These are phyloP conservation scores for Zygosaccharomyces siamensis DNA, from an alignment of 805 yeast species.

Conservation along the genomic window DNA sequence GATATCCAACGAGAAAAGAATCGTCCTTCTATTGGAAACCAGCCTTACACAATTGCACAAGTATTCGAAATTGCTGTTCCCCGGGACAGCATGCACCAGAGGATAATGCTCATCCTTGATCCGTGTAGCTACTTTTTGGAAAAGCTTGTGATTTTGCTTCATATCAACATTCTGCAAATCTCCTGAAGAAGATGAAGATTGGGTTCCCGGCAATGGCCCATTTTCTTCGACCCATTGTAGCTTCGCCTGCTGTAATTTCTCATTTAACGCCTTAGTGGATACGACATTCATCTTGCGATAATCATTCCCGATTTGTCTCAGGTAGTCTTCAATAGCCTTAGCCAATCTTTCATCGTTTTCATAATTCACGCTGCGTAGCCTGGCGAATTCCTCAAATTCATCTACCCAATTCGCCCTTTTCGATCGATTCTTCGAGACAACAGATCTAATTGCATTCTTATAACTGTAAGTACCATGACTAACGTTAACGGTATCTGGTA, in stretches of 20 bases:
- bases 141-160: conserved; percentile 9
- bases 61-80: conserved; percentile 19
- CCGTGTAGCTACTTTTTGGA: conserved; percentile 13
- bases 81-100: conserved; percentile 21
- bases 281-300: conserved; percentile 8
- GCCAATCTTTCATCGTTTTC: background rate
- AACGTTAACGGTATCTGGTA: conserved; percentile 1
- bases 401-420: conserved; percentile 18
- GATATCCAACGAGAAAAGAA: conserved; percentile 48
- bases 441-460: conserved; percentile 7
- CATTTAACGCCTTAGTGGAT: conserved; percentile 9
- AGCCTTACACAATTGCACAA: conserved; percentile 20
- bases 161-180: conserved; percentile 3
- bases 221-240: conserved; percentile 10
- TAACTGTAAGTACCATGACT: conserved; percentile 8
- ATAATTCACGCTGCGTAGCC: conserved; percentile 11
- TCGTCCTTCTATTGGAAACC: conserved; percentile 24
- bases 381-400: conserved; percentile 17
- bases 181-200: background rate
- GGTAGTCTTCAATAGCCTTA: conserved; percentile 10
- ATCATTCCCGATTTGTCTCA: conserved; percentile 5
- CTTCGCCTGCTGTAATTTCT: conserved; percentile 12
- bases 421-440: conserved; percentile 6
- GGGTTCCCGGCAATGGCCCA: conserved; percentile 11
- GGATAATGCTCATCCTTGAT: conserved; percentile 24